phyloP scores from a whole-genome alignment of 225 moss, liverwort and hornwort genomes.

The Asterella californica region DNA sequence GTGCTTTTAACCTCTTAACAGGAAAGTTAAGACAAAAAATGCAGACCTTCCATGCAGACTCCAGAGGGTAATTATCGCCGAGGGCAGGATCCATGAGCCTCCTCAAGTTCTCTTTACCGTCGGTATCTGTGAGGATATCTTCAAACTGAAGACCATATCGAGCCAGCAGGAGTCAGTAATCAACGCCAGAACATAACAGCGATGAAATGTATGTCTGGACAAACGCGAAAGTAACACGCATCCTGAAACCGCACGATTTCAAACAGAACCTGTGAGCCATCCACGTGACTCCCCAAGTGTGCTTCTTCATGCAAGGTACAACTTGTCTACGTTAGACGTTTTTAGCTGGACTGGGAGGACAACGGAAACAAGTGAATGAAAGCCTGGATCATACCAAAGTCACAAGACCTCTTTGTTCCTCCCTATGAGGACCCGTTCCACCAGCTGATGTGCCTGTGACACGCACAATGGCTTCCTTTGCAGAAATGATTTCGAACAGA shows the following conservation, averaged over 20 bases:
- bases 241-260: not conserved
- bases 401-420: conserved; percentile 78
- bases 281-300: not conserved
- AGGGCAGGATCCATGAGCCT: conserved; percentile 70
- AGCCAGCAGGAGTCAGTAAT: not conserved
- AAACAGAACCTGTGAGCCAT: not conserved
- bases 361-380: not conserved
- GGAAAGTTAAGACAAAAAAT: not conserved
- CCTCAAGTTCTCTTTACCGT: conserved; percentile 54
- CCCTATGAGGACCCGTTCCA: conserved; percentile 24
- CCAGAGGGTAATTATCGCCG: conserved; percentile 54
- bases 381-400: conserved; percentile 44
- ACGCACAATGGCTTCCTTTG: conserved; percentile 76
- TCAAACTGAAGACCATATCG: conserved; percentile 56
- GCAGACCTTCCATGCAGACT: conserved; percentile 75
- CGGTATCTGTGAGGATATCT: conserved; percentile 39
- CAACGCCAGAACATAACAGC: not conserved
- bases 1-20: not conserved
- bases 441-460: conserved; percentile 17
- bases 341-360: not conserved
- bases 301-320: too few species aligned
- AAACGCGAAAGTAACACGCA: not conserved
- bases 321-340: not conserved
- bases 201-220: not conserved
- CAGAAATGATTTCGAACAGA: conserved; percentile 76